Percentiles rank a stretch among this genome's conserved stretches.
phyloP scores from a whole-genome alignment of 2,329 filamentous ascomycete genomes.

The Sordariomycetes sp. region DNA sequence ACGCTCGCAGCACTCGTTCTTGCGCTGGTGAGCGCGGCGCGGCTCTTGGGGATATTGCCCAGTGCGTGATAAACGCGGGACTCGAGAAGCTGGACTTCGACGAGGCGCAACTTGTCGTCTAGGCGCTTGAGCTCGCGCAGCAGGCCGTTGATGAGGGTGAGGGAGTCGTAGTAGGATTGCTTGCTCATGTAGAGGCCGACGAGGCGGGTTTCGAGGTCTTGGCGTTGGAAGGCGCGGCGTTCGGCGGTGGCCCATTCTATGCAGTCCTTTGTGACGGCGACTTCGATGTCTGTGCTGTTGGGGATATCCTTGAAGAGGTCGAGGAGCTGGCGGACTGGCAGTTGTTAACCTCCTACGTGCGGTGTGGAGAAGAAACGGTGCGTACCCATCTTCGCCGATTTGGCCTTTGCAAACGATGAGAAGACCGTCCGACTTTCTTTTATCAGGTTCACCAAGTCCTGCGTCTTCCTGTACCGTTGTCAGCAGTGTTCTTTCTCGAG shows the following conservation, averaged over 20 bases:
- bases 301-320: slow-evolving; percentile 93
- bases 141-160: slow-evolving; percentile 92
- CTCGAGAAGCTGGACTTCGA: slow-evolving; percentile 95
- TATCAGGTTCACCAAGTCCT: slow-evolving; percentile 83
- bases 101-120: slow-evolving; percentile 95
- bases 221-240: slow-evolving; percentile 89
- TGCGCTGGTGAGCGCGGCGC: slow-evolving; percentile 87
- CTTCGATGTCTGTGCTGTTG: slow-evolving; percentile 89
- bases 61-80: slow-evolving; percentile 95
- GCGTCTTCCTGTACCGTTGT: slow-evolving; percentile 50
- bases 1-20: slow-evolving; percentile 93
- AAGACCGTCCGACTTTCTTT: slow-evolving; percentile 84
- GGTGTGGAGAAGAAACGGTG: neutral
- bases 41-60: slow-evolving; percentile 91
- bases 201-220: slow-evolving; percentile 94
- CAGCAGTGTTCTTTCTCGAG: slow-evolving; percentile 10
- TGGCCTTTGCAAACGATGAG: slow-evolving; percentile 96
- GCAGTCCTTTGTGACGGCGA: slow-evolving; percentile 92
- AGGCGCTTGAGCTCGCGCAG: slow-evolving; percentile 95
- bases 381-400: slow-evolving; percentile 95
- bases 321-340: slow-evolving; percentile 82
- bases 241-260: slow-evolving; percentile 98
- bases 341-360: slow-evolving; percentile 1
- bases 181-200: slow-evolving; percentile 94
- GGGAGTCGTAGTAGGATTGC: slow-evolving; percentile 92